Base-by-base conservation (phyloP, 345 rosid genomes). In the Citrus inodora region DNA sequence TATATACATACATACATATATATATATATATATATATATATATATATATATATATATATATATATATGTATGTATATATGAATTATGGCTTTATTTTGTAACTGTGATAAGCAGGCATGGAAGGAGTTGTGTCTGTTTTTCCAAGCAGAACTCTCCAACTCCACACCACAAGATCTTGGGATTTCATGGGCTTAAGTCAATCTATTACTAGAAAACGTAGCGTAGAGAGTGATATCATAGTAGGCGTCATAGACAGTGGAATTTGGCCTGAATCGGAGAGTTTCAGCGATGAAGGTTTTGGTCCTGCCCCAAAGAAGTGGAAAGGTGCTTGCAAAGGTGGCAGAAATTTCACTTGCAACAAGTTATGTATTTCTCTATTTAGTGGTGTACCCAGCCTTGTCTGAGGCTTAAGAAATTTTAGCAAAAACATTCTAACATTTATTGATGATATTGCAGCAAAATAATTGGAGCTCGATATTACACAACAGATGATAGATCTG, bases 241-340 rank as follows among this genome's bases (percentile, higher is more conserved):
- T 90, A 17, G 91, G 91, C 38, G 76, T 87, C 4, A 1, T 87
- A n/a, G 90, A 84, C 63, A 38, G 11, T 28, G 89, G 90, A 5
- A 80, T 88, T 55, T 82, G 83, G 79, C 93, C 87, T 0, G 92
- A 88, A 80, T 86, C 86, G 1, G 69, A 79, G 1, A 87, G 89
- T 74, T 90, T 90, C 24, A 67, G 32, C n/a, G 89, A 82, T 60
- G 59, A 78, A 76, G 89, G 88, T 32, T 87, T 87, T 59, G 84
- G 92, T 71, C 88, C 86, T 73, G 81, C 85, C n/a, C 90, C 89
- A 2, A 42, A 72, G 55, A 87, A 83, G 42, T 88, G 90, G 91
- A 87, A 84, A 71, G 90, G 90, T 11, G 79, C 7, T 51, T 88
- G 90, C 63, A 30, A 63, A 5, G 85, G 88, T 7, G 85, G 86